Conservation (phyloP, 176 grass and related monocot genomes). For the Hsuehochloa calcarea region DNA sequence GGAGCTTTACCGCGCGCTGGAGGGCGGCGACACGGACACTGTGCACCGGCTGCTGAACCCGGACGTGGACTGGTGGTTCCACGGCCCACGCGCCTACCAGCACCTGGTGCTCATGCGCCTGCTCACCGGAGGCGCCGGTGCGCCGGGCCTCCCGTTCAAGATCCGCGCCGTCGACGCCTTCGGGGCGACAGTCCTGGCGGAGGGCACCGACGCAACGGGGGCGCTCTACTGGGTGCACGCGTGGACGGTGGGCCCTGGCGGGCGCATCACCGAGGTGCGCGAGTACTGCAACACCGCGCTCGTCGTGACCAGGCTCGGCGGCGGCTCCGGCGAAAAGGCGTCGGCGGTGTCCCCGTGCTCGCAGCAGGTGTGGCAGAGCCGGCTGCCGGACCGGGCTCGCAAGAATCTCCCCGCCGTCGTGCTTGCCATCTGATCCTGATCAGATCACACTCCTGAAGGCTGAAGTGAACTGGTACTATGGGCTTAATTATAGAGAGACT, state of each 20-base stretch:
- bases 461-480: neutral
- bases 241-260: constrained; percentile 69
- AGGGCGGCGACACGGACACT: constrained; percentile 50
- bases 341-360: neutral
- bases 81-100: constrained; percentile 72
- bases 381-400: constrained; percentile 36
- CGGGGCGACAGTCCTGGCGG: constrained; percentile 66
- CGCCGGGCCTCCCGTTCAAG: constrained; percentile 42
- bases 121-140: constrained; percentile 47
- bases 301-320: constrained; percentile 60
- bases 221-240: constrained; percentile 72
- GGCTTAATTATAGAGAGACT: neutral
- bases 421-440: constrained; percentile 52
- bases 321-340: neutral
- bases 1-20: constrained; percentile 70
- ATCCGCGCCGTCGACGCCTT: constrained; percentile 44
- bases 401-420: constrained; percentile 65
- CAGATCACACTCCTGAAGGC: neutral
- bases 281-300: constrained; percentile 89
- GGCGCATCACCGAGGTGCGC: constrained; percentile 62
- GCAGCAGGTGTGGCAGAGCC: constrained; percentile 60
- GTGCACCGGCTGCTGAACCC: constrained; percentile 59
- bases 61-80: constrained; percentile 96
- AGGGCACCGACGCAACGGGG: constrained; percentile 54
- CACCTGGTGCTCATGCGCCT: constrained; percentile 71